Evolutionary conservation across 805 yeast genomes (phyloP).

Genomic region (Metschnikowia cubensis): DNA sequence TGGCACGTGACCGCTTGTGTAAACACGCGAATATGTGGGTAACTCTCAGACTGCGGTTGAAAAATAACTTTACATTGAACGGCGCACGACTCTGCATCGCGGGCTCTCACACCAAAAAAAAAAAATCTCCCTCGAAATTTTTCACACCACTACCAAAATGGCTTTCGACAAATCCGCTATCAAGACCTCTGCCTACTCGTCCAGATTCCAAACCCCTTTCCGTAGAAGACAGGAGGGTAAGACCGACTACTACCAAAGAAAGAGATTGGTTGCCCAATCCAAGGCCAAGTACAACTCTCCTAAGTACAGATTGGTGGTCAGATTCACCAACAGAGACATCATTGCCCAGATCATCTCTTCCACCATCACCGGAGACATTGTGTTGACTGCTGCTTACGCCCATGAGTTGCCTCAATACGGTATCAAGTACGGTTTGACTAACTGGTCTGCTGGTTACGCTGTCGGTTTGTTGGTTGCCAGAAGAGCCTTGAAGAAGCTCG

Average conservation of each 20-base stretch:
- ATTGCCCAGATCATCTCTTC: slow-evolving; percentile 96
- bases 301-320: slow-evolving; percentile 98
- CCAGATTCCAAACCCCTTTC: slow-evolving; percentile 99
- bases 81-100: slow-evolving; percentile 15
- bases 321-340: slow-evolving; percentile 99
- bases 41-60: background rate
- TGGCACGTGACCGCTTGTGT: slow-evolving; percentile 5
- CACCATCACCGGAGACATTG: slow-evolving; percentile 94
- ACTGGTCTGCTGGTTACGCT: slow-evolving; percentile 99
- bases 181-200: slow-evolving; percentile 92
- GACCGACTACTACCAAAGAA: slow-evolving; percentile 99
- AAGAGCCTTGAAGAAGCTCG: slow-evolving; percentile 96
- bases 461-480: slow-evolving; percentile 98
- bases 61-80: background rate
- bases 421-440: slow-evolving; percentile 96
- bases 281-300: slow-evolving; percentile 99
- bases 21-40: background rate
- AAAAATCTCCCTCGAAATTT: slow-evolving; percentile 1
- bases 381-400: slow-evolving; percentile 95
- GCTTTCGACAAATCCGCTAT: slow-evolving; percentile 59
- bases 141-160: slow-evolving; percentile 45
- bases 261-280: slow-evolving; percentile 99
- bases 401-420: slow-evolving; percentile 99
- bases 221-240: slow-evolving; percentile 99
- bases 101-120: slow-evolving; percentile 6